Evolutionary conservation across 2,329 filamentous ascomycete genomes (phyloP), one percentile per base, ranked within the genome.

Genomic region (Fusarium anthophilum): DNA sequence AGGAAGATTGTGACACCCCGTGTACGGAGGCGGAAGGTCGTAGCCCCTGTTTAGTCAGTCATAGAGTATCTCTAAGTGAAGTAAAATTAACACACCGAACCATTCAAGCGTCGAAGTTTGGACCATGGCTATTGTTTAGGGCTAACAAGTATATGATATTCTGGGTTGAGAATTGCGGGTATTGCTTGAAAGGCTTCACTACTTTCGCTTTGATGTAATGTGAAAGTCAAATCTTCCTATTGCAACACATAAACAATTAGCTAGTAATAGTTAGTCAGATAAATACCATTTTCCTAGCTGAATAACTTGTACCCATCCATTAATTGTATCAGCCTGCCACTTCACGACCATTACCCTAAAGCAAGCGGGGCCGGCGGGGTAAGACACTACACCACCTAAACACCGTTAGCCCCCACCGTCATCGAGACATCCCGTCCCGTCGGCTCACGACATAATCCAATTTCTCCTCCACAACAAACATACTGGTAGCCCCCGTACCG

Each of bases 271-370:
- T 20, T 1, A 12, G 20, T 11, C 9, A 3, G 4, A 17, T 0
- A 0, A 48, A 30, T 30, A 1, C 1, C 20, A 6, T 30, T n/a
- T 17, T 6, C 4, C 3, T 12, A n/a, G 26, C 5, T n/a, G 0
- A 9, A n/a, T 13, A 9, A 4, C 22, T 17, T 17, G 8, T 18
- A 1, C 1, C 22, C 1, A n/a, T 18, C 4, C 22, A 50, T 50
- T 10, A 32, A n/a, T 17, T 30, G 11, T 6, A 24, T 18, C 17
- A 18, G 1, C 11, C 5, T 26, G 11, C 3, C 5, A 4, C 24
- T 22, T 47, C 8, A 22, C 13, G 13, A 6, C 8, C 0, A 11
- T 8, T 50, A 53, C 50, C 50, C 50, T 38, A 7, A 3, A 26
- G 4, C 7, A 28, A 17, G 38, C 17, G 38, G 59, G 51, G 59